Percentiles rank a stretch among this genome's conserved stretches.
These are phyloP conservation scores for Eimeria maxima DNA, from an alignment of 169 alveolate species.

Conservation along the genomic window DNA sequence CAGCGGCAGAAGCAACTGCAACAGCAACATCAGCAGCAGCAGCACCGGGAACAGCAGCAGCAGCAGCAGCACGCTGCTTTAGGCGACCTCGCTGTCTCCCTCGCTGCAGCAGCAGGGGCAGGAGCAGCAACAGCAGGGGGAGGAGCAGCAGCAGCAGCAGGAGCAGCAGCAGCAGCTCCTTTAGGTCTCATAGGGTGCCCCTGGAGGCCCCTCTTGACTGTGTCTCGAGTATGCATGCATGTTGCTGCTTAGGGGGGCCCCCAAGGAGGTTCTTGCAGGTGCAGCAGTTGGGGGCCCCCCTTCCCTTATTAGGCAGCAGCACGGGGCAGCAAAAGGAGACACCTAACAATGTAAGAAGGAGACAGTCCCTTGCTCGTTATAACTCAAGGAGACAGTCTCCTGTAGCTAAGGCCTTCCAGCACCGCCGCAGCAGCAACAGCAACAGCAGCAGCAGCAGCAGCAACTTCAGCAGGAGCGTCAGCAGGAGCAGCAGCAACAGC, in stretches of 20 bases:
- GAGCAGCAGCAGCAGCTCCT: conserved; percentile 29
- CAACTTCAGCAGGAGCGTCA: not conserved
- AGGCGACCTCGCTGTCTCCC: too few species aligned
- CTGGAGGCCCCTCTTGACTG: not conserved
- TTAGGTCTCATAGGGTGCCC: not conserved
- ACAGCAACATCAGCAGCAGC: too few species aligned
- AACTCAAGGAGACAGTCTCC: conserved; percentile 10
- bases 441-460: not conserved
- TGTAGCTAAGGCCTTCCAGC: conserved; percentile 9
- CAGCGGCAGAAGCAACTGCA: not conserved
- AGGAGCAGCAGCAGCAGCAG: conserved; percentile 49
- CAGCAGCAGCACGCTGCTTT: too few species aligned
- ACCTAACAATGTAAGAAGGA: not conserved
- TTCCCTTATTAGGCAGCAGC: not conserved
- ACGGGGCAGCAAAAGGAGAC: not conserved
- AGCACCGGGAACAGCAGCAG: too few species aligned
- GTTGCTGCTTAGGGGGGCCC: not conserved
- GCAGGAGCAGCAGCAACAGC: not conserved
- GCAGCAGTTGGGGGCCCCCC: conserved; percentile 58
- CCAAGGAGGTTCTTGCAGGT: not conserved
- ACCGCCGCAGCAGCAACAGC: not conserved
- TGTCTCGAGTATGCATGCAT: not conserved
- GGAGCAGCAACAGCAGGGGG: too few species aligned
- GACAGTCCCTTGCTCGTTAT: not conserved
- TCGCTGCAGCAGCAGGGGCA: too few species aligned